Evolutionary conservation across 495 filamentous ascomycete species (phyloP).

Genomic region (Rhypophila decipiens): DNA sequence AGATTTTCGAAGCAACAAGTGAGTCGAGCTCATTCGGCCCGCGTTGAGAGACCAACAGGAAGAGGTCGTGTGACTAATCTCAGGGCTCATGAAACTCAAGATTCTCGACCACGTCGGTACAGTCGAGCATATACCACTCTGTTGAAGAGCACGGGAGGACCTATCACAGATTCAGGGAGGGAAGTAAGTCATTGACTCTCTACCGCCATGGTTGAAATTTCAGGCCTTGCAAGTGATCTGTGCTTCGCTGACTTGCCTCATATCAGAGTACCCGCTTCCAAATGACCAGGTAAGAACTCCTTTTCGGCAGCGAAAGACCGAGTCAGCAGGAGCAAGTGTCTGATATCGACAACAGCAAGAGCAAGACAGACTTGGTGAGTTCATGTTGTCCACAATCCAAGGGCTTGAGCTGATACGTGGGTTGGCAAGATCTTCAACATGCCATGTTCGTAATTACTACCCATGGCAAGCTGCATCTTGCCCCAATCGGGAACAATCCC

Average conservation of each 20-base stretch:
- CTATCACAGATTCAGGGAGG: conserved; percentile 1
- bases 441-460: conserved; percentile 33
- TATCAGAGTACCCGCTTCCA: conserved; percentile 17
- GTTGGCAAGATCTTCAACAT: conserved; percentile 37
- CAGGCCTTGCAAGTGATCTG: too few relatives aligned
- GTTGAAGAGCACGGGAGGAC: conserved; percentile 3
- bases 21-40: not conserved
- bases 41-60: not conserved
- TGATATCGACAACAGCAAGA: conserved; percentile 19
- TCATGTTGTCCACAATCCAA: not conserved
- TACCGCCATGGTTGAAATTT: too few relatives aligned
- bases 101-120: not conserved
- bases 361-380: conserved; percentile 36
- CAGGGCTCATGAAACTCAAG: not conserved
- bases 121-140: conserved; percentile 3
- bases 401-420: too few relatives aligned
- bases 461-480: conserved; percentile 30
- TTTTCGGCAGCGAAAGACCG: not conserved
- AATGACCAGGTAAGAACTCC: conserved; percentile 14
- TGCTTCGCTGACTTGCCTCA: conserved; percentile 4
- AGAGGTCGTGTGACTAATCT: not conserved
- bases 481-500: conserved; percentile 28
- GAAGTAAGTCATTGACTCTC: not conserved
- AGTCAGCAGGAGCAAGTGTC: not conserved
- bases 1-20: too few relatives aligned